phyloP scores from a whole-genome alignment of 2,329 filamentous ascomycete genomes.

The Ophiostoma sp. region DNA sequence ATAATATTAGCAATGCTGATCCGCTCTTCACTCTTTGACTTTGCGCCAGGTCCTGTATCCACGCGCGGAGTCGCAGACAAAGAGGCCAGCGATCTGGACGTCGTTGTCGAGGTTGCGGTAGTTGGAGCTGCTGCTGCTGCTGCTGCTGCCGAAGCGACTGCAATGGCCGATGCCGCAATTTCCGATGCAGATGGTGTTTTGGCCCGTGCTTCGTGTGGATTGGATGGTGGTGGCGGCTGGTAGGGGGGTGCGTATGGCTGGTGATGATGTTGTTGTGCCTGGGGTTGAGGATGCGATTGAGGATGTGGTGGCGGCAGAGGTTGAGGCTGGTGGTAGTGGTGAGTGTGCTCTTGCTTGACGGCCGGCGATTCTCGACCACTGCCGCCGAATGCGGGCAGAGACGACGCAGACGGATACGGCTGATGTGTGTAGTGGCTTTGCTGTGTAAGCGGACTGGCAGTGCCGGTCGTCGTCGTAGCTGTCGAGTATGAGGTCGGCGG shows the following conservation, averaged over 20 bases:
- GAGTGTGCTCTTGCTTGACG: not conserved
- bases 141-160: not conserved
- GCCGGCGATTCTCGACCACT: not conserved
- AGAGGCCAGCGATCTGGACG: not conserved
- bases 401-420: conserved; percentile 16
- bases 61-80: conserved; percentile 2
- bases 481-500: conserved; percentile 18
- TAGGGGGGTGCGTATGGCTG: not conserved
- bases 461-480: conserved; percentile 9
- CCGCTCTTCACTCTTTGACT: conserved; percentile 40
- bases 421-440: conserved; percentile 22
- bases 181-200: not conserved
- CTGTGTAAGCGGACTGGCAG: conserved; percentile 16
- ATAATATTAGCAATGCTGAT: conserved; percentile 46
- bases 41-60: conserved; percentile 14
- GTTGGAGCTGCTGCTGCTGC: conserved; percentile 29
- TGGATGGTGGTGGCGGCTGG: not conserved
- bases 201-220: not conserved
- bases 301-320: not conserved
- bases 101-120: not conserved
- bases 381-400: conserved; percentile 19
- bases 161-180: not conserved
- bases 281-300: not conserved
- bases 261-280: not conserved
- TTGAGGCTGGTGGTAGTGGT: conserved; percentile 22